Conservation (phyloP, 805 yeast species). For the Kluyveromyces wickerhamii region DNA sequence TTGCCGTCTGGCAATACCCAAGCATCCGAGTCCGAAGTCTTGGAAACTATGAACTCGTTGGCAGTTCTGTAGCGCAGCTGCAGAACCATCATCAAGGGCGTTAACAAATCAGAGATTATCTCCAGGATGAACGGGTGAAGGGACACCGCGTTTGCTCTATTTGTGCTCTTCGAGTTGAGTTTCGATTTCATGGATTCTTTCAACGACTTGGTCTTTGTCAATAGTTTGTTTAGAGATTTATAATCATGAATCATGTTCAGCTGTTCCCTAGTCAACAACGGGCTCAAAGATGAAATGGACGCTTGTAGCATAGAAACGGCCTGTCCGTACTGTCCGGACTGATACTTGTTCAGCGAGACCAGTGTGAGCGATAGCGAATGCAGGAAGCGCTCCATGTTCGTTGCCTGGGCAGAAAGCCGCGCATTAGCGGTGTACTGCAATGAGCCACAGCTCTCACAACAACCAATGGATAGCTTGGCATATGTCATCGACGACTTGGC, state of each 20-base stretch:
- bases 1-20: slow-evolving; percentile 22
- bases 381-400: slow-evolving; percentile 14
- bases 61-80: slow-evolving; percentile 24
- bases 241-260: slow-evolving; percentile 7
- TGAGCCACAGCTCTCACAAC: slow-evolving; percentile 14
- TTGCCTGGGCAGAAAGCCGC: slow-evolving; percentile 3
- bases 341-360: slow-evolving; percentile 24
- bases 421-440: slow-evolving; percentile 1
- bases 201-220: slow-evolving; percentile 5
- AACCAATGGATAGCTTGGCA: slow-evolving; percentile 25
- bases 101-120: slow-evolving; percentile 21
- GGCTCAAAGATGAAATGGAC: slow-evolving; percentile 12
- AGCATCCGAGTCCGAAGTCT: slow-evolving; percentile 16
- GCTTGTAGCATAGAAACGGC: slow-evolving; percentile 26
- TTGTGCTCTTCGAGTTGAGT: neutral
- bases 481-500: slow-evolving; percentile 21
- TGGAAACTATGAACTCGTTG: slow-evolving; percentile 24
- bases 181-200: slow-evolving; percentile 1
- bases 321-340: slow-evolving; percentile 18
- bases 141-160: neutral
- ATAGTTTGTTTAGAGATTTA: slow-evolving; percentile 6
- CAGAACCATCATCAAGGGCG: slow-evolving; percentile 22
- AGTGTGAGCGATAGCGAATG: slow-evolving; percentile 19
- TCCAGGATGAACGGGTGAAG: slow-evolving; percentile 20
- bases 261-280: slow-evolving; percentile 7